Conservation (phyloP, 768 basidiomycete species). For the Lactifluus piperatus region DNA sequence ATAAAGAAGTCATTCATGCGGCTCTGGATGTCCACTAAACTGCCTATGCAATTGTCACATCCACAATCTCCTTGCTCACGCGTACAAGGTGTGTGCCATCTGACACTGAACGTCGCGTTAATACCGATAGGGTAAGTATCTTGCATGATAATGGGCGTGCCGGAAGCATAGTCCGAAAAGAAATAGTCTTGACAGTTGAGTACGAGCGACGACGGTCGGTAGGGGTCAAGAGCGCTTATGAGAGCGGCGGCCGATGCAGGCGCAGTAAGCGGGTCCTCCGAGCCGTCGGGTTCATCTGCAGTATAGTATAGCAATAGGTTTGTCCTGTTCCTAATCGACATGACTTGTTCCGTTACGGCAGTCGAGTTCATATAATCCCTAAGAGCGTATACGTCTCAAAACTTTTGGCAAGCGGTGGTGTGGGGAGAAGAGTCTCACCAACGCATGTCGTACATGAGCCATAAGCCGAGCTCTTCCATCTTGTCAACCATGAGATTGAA, state of each 20-base stretch:
- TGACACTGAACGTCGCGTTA: constrained; percentile 54
- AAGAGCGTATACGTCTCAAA: background rate
- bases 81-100: constrained; percentile 58
- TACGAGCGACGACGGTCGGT: constrained; percentile 49
- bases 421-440: constrained; percentile 27
- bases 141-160: constrained; percentile 64
- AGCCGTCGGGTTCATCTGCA: constrained; percentile 67
- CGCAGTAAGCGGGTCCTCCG: constrained; percentile 52
- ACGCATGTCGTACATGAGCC: constrained; percentile 82
- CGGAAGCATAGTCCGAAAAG: constrained; percentile 49
- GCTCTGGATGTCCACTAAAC: constrained; percentile 57
- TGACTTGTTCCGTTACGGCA: constrained; percentile 59
- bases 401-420: background rate
- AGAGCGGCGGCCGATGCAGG: constrained; percentile 38
- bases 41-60: constrained; percentile 59
- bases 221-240: constrained; percentile 43
- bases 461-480: constrained; percentile 63
- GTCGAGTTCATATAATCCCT: constrained; percentile 57
- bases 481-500: constrained; percentile 52
- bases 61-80: constrained; percentile 65
- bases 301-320: constrained; percentile 73
- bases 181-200: constrained; percentile 54
- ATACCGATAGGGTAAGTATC: constrained; percentile 50
- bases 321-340: constrained; percentile 51
- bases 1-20: constrained; percentile 59